These are phyloP conservation scores for Gamarada debralockiae DNA, from an alignment of 495 filamentous ascomycete species.

Conservation along the genomic window DNA sequence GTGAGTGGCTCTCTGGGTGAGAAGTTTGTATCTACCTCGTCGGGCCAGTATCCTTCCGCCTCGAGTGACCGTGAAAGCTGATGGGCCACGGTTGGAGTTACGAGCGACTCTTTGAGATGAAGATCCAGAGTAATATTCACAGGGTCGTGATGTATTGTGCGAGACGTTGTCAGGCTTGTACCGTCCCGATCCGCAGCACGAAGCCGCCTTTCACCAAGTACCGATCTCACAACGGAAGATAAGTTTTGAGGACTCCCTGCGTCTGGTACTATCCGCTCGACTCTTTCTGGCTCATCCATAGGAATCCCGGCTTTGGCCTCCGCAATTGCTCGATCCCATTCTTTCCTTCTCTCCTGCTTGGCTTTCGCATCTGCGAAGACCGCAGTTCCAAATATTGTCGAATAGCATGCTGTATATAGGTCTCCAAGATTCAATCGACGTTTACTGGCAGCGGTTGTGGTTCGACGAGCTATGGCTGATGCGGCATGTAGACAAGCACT, in stretches of 20 bases:
- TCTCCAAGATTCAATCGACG: slow-evolving; percentile 52
- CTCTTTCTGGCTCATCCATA: background rate
- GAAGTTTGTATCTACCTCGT: slow-evolving; percentile 5
- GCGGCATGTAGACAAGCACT: slow-evolving; percentile 55
- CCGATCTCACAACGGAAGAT: background rate
- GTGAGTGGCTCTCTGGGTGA: slow-evolving; percentile 25
- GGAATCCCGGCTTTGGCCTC: slow-evolving; percentile 37
- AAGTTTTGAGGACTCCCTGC: background rate
- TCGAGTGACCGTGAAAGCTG: background rate
- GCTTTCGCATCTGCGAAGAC: slow-evolving; percentile 58
- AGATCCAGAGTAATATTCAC: background rate
- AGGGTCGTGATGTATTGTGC: background rate
- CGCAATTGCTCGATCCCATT: slow-evolving; percentile 58
- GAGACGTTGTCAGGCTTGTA: background rate
- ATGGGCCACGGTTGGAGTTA: background rate
- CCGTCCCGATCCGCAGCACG: background rate
- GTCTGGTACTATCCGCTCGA: background rate
- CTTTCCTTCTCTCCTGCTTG: slow-evolving; percentile 56
- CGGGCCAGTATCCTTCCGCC: background rate
- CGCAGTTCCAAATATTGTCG: slow-evolving; percentile 69
- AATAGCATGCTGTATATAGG: slow-evolving; percentile 66
- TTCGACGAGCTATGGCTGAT: slow-evolving; percentile 46
- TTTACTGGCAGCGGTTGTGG: slow-evolving; percentile 47
- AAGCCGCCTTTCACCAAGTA: background rate
- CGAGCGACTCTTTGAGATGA: background rate